Base-by-base conservation (phyloP, 2,329 filamentous ascomycete genomes). In the Tolypocladium cylindrosporum region DNA sequence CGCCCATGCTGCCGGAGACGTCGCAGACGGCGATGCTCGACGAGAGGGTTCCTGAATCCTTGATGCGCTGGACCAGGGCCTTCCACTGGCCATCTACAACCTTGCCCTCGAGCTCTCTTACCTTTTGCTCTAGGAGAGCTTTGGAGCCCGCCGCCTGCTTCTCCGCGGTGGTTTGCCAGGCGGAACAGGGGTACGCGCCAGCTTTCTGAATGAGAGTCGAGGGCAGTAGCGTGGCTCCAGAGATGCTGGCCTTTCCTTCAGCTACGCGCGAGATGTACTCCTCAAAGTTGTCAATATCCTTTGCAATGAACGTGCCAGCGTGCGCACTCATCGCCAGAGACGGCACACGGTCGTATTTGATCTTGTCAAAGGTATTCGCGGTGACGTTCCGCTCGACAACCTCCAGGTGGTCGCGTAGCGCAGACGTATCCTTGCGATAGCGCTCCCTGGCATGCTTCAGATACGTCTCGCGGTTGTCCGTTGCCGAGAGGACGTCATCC, bases 11-110 rank as follows among this genome's bases (percentile, higher is more conserved):
- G 5, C 76, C 78, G 9, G 77, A 82, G 8, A 84, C 79, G 58
- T 86, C 82, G 59, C 79, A 83, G 11, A 85, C 74, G 1, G 82
- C 81, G 40, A 85, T 81, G 58, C 77, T 75, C 19, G 76, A 78
- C 19, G 77, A 70, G 9, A 86, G 69, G 0, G 72, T 76, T 2
- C 82, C 82, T 2, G 76, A 79, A 60, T 84, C 79, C 54, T 75
- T 78, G 66, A 85, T 77, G 2, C 82, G 77, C 66, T 82, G 72
- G n/a, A 85, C 80, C 0, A 85, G 71, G 0, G 77, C 71, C 10
- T 79, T 79, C 83, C 82, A 85, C 64, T 85, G 82, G 0, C 72
- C 75, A 57, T 81, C 72, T 3, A 75, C 41, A 2, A 78, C 72
- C 56, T 76, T 74, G 36, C 55, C 36, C 31, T 71, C 60, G 2